Evolutionary conservation across 805 yeast genomes (phyloP).

Genomic region (Spathaspora sp.): DNA sequence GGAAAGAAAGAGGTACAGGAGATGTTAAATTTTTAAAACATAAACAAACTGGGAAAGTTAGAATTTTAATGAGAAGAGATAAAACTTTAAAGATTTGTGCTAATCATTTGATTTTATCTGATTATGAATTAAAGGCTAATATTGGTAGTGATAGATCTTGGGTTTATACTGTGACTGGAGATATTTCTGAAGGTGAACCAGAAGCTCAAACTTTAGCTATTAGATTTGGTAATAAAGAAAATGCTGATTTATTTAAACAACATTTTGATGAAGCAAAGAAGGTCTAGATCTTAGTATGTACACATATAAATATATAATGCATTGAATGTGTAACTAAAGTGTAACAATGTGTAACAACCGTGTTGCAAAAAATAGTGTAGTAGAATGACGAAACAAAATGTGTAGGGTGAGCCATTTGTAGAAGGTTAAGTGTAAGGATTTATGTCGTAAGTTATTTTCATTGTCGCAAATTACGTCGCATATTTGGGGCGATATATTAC

Average conservation of each 20-base stretch:
- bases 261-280: constrained; percentile 83
- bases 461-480: too few species aligned
- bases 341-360: neutral
- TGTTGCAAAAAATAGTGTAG: too few species aligned
- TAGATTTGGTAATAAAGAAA: constrained; percentile 87
- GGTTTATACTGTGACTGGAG: constrained; percentile 95
- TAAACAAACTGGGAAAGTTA: constrained; percentile 74
- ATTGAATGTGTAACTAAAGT: neutral
- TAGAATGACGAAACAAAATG: too few species aligned
- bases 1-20: constrained; percentile 99
- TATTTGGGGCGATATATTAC: too few species aligned
- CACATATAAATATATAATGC: neutral
- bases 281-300: constrained; percentile 2
- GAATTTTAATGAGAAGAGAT: constrained; percentile 98
- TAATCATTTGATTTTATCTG: constrained; percentile 84
- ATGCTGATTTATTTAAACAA: constrained; percentile 93
- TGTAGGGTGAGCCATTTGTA: too few species aligned
- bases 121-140: constrained; percentile 81
- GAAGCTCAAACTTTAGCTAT: constrained; percentile 97
- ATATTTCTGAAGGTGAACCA: constrained; percentile 91
- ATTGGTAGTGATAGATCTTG: constrained; percentile 97
- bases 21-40: constrained; percentile 95
- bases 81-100: constrained; percentile 98
- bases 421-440: too few species aligned
- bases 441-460: too few species aligned